Evolutionary conservation across 2,329 filamentous ascomycete species (phyloP), one percentile per base, ranked within the genome.

Genomic region (Lizonia empirigonia): DNA sequence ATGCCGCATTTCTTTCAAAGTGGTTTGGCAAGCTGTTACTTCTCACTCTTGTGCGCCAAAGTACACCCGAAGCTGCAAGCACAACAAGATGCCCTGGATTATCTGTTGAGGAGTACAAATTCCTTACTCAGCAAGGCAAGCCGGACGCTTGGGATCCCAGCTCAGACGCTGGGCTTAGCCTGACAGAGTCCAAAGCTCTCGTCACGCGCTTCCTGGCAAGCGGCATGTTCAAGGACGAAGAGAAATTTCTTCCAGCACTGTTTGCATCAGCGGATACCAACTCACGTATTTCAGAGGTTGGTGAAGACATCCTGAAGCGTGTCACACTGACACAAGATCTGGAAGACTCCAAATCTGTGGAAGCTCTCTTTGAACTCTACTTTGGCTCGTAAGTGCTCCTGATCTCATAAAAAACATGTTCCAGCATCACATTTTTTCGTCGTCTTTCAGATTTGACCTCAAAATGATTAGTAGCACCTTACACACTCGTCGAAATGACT

Each of bases 221-320:
- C 65, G 91, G 90, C 4, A 86, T 92, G 6, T 97, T 99, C 72
- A 86, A 78, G 0, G 91, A 97, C 55, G 76, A 85, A 1, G 90
- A 97, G 67, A 86, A 91, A 24, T 91, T 97, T 62, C 72, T 97
- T 10, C 88, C 93, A 0, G 88, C 91, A 0, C 75, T 97, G 1
- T 91, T 89, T 68, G 91, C 92, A 5, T 87, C 91, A 20, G 87
- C 91, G 0, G 92, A 92, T 72, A 78, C 86, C 1, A 94, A 97
- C 59, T 90, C 87, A 27, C 84, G 88, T 7, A 86, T 97, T 29
- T 86, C 89, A 9, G 85, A 88, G n/a, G 77, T 90, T n/a, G 93
- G 90, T 0, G 91, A 97, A 49, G 91, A 96, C 63, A 84, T 95
- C 39, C 74, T 97, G 58, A 99, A 97, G 74, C 82, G 92, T 58